These are phyloP conservation scores for Alternaria alternata DNA, from an alignment of 2,329 filamentous ascomycete genomes.

Conservation along the genomic window DNA sequence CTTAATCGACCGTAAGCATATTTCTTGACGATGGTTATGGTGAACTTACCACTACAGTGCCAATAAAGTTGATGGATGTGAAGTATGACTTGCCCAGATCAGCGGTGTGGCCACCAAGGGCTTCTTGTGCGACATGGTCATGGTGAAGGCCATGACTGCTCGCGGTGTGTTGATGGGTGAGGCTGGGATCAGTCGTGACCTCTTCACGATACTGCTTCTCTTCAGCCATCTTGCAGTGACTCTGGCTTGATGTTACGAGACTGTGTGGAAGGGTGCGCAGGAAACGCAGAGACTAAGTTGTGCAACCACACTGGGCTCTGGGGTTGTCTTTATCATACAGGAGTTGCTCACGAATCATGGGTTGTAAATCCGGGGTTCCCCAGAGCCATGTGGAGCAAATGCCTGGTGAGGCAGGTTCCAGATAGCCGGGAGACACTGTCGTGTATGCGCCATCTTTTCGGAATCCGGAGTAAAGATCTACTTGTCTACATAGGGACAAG, in stretches of 20 bases:
- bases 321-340: constrained; percentile 15
- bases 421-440: constrained; percentile 10
- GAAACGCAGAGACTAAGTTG: not conserved
- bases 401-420: constrained; percentile 7
- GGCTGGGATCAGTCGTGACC: constrained; percentile 7
- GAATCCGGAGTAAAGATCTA: constrained; percentile 2
- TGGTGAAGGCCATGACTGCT: constrained; percentile 35
- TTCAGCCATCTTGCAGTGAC: constrained; percentile 26
- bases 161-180: constrained; percentile 16
- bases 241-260: not conserved
- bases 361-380: constrained; percentile 7
- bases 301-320: constrained; percentile 6
- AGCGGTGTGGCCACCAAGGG: constrained; percentile 35
- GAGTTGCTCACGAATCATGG: constrained; percentile 11
- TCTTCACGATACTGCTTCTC: constrained; percentile 29
- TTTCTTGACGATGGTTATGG: no score
- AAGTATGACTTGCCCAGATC: constrained; percentile 40
- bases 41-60: constrained; percentile 40
- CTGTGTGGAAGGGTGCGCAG: not conserved
- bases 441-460: constrained; percentile 3
- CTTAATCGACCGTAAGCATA: constrained; percentile 16
- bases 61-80: constrained; percentile 36
- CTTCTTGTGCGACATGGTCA: constrained; percentile 40
- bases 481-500: constrained; percentile 3
- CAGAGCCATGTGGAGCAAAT: constrained; percentile 12